These are phyloP conservation scores for Parietaria judaica DNA, from an alignment of 306 rosid genomes.

Conservation along the genomic window DNA sequence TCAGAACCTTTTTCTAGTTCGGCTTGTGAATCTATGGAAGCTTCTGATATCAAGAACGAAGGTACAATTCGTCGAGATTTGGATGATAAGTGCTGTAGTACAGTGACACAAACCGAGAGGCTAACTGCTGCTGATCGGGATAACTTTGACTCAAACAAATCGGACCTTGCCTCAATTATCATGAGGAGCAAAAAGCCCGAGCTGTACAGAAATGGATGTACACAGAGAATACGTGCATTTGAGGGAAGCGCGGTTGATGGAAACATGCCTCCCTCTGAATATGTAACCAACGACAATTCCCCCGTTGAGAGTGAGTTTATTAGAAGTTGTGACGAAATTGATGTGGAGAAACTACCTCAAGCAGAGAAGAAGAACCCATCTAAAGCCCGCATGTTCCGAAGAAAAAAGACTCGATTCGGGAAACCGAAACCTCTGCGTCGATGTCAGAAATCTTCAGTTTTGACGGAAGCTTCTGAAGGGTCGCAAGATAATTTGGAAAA, in stretches of 20 bases:
- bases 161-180: conserved; percentile 64
- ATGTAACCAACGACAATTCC: conserved; percentile 19
- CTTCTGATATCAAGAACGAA: conserved; percentile 24
- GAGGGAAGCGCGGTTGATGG: conserved; percentile 53
- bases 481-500: conserved; percentile 17
- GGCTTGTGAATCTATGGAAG: conserved; percentile 21
- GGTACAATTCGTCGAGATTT: conserved; percentile 13
- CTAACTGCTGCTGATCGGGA: conserved; percentile 30
- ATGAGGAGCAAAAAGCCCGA: conserved; percentile 64
- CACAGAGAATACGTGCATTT: conserved; percentile 77
- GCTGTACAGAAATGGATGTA: conserved; percentile 65
- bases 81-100: conserved; percentile 21
- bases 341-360: conserved; percentile 19
- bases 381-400: conserved; percentile 26
- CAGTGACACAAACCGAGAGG: conserved; percentile 21
- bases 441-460: conserved; percentile 21
- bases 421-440: conserved; percentile 19
- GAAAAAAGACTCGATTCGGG: conserved; percentile 27
- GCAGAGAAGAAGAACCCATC: background rate
- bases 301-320: conserved; percentile 24
- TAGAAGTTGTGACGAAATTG: conserved; percentile 18
- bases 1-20: conserved; percentile 20
- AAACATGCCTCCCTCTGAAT: conserved; percentile 26
- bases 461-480: conserved; percentile 13
- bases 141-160: conserved; percentile 22